Percentiles rank a stretch among this genome's conserved stretches.
Conservation (phyloP, 2,329 filamentous ascomycete species). For the Coniochaeta sp. region DNA sequence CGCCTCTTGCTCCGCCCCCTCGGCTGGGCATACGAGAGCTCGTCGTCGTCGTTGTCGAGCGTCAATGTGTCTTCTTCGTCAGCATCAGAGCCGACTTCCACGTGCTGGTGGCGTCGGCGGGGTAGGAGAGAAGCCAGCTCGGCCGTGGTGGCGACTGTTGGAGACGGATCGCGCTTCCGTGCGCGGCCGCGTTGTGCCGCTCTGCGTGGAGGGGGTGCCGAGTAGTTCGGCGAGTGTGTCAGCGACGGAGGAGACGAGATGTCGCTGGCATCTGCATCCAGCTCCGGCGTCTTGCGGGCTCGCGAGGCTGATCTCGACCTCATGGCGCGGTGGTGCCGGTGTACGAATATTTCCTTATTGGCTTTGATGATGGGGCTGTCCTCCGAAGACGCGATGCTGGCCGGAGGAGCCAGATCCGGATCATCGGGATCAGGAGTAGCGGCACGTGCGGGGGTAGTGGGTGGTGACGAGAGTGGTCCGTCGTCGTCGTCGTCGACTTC, state of each 20-base stretch:
- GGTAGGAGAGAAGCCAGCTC: slow-evolving; percentile 48
- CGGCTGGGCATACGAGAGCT: slow-evolving; percentile 40
- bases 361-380: slow-evolving; percentile 41
- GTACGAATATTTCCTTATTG: slow-evolving; percentile 41
- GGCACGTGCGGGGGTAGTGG: slow-evolving; percentile 19
- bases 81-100: slow-evolving; percentile 38
- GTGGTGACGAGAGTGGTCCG: slow-evolving; percentile 4
- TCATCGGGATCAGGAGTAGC: slow-evolving; percentile 39
- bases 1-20: slow-evolving; percentile 18
- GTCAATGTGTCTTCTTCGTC: slow-evolving; percentile 26
- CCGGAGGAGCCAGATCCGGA: slow-evolving; percentile 46
- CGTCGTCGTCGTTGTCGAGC: slow-evolving; percentile 47
- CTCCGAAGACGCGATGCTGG: slow-evolving; percentile 41
- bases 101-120: slow-evolving; percentile 36
- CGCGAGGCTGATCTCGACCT: slow-evolving; percentile 16
- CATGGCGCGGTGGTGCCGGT: slow-evolving; percentile 27
- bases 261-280: slow-evolving; percentile 37
- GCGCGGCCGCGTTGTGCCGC: slow-evolving; percentile 4
- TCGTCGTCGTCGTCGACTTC: slow-evolving; percentile 14
- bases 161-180: slow-evolving; percentile 18
- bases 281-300: slow-evolving; percentile 27
- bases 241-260: slow-evolving; percentile 59
- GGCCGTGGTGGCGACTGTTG: slow-evolving; percentile 46
- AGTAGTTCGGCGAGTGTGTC: slow-evolving; percentile 57
- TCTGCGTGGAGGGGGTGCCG: slow-evolving; percentile 17